Evolutionary conservation across 2,329 filamentous ascomycete species (phyloP).

Genomic region (Monosporascus sp.): DNA sequence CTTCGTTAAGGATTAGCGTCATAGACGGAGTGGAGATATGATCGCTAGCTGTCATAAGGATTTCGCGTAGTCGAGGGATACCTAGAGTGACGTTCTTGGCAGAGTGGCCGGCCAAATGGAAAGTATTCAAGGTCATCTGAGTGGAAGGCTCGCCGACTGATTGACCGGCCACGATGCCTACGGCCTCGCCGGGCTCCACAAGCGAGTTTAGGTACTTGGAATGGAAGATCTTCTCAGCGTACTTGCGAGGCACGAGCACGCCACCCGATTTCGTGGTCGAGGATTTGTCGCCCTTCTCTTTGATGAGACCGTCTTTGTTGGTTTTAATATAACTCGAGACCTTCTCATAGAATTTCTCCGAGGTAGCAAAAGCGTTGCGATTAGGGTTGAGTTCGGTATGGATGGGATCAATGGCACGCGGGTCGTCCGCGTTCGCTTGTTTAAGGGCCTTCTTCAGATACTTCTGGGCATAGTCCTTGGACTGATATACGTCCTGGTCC

Average conservation of each 20-base stretch:
- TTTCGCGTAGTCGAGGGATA: constrained; percentile 95
- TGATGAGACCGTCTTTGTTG: constrained; percentile 61
- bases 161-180: constrained; percentile 94
- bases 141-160: constrained; percentile 96
- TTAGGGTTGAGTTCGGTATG: constrained; percentile 69
- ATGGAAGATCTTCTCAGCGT: constrained; percentile 77
- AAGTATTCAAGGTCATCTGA: constrained; percentile 99
- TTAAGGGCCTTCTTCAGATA: constrained; percentile 81
- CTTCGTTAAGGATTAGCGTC: constrained; percentile 73
- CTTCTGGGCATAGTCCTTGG: constrained; percentile 59
- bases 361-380: constrained; percentile 77
- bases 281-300: constrained; percentile 39
- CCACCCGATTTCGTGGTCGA: constrained; percentile 17
- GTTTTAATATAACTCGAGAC: constrained; percentile 73
- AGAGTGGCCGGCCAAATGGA: constrained; percentile 97
- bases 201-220: constrained; percentile 91
- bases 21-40: constrained; percentile 87
- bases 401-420: constrained; percentile 67
- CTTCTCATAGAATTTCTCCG: constrained; percentile 73
- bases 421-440: constrained; percentile 53
- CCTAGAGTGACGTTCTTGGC: constrained; percentile 98
- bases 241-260: constrained; percentile 47
- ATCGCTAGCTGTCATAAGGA: constrained; percentile 92
- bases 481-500: constrained; percentile 38
- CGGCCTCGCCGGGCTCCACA: constrained; percentile 91